phyloP scores from a whole-genome alignment of 1,284 basidiomycete genomes.

The Sanghuangporus weigelae region DNA sequence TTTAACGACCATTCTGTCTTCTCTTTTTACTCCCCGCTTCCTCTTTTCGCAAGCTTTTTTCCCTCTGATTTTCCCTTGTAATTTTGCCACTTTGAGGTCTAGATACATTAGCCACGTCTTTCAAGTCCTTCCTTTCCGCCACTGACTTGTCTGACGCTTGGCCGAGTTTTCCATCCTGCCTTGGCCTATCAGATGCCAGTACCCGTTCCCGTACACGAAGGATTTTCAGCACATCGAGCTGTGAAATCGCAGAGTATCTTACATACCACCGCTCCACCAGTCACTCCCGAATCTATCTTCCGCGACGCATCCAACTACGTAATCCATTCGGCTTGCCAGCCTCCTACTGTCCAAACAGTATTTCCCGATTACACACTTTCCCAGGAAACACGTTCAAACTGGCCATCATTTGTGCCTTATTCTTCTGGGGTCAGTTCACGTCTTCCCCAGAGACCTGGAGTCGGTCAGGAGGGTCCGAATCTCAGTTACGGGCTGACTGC shows the following conservation, averaged over 20 bases:
- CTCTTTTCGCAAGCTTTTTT: background rate
- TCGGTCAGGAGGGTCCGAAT: conserved; percentile 34
- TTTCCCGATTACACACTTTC: background rate
- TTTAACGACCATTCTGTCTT: conserved; percentile 40
- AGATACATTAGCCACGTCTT: conserved; percentile 7
- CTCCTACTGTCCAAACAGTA: conserved; percentile 1
- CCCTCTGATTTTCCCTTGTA: conserved; percentile 1
- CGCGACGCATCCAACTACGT: conserved; percentile 42
- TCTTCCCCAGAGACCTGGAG: background rate
- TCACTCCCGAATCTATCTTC: conserved; percentile 20
- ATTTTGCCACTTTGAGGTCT: background rate
- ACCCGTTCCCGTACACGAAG: conserved; percentile 60
- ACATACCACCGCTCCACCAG: conserved; percentile 30
- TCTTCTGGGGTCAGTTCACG: background rate
- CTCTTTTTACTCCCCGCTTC: background rate
- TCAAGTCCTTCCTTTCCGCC: background rate
- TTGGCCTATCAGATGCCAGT: conserved; percentile 67
- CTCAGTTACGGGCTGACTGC: conserved; percentile 68
- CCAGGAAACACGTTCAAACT: background rate
- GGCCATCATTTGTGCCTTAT: background rate
- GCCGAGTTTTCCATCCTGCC: conserved; percentile 29
- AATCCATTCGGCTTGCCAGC: conserved; percentile 21
- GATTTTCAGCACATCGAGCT: conserved; percentile 54
- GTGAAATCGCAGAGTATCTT: conserved; percentile 58
- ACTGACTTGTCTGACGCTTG: conserved; percentile 22